Conservation (phyloP, 192 early-diverging fungal genomes). For the Coemansia sp. region DNA sequence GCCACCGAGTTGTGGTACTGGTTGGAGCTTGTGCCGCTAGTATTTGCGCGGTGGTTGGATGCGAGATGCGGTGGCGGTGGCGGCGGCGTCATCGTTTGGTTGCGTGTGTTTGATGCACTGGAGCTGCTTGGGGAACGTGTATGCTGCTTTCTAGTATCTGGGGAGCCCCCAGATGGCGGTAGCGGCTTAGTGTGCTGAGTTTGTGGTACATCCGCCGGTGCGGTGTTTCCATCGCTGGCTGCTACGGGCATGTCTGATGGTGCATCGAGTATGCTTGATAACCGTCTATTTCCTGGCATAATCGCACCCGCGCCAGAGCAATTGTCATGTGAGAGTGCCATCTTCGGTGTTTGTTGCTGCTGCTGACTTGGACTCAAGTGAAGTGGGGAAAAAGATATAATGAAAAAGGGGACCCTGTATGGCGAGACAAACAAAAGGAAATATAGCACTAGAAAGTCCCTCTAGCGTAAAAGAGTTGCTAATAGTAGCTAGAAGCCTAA, state of each 20-base stretch:
- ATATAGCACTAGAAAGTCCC: not conserved
- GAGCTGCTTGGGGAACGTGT: constrained; percentile 20
- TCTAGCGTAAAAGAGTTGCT: not conserved
- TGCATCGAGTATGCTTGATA: not conserved
- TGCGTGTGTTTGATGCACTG: constrained; percentile 13
- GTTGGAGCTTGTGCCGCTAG: constrained; percentile 10
- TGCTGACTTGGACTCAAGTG: not conserved
- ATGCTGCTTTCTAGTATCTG: not conserved
- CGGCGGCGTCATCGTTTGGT: constrained; percentile 12
- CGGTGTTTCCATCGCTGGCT: not conserved
- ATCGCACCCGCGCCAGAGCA: not conserved
- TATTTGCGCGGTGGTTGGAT: constrained; percentile 18
- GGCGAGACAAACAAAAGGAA: not conserved
- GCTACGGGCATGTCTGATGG: not conserved
- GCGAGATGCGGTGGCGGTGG: constrained; percentile 13
- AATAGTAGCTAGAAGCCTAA: not conserved
- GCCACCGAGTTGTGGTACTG: constrained; percentile 4
- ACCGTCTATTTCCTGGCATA: not conserved
- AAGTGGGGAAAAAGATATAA: not conserved
- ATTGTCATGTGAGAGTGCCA: not conserved
- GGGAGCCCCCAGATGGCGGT: not conserved
- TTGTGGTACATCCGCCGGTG: not conserved
- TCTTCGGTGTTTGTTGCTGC: not conserved
- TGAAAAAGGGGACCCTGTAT: not conserved
- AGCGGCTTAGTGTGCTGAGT: not conserved